These are phyloP conservation scores for Nepenthes gracilis DNA, from an alignment of 148 eudicot genomes.

Conservation along the genomic window DNA sequence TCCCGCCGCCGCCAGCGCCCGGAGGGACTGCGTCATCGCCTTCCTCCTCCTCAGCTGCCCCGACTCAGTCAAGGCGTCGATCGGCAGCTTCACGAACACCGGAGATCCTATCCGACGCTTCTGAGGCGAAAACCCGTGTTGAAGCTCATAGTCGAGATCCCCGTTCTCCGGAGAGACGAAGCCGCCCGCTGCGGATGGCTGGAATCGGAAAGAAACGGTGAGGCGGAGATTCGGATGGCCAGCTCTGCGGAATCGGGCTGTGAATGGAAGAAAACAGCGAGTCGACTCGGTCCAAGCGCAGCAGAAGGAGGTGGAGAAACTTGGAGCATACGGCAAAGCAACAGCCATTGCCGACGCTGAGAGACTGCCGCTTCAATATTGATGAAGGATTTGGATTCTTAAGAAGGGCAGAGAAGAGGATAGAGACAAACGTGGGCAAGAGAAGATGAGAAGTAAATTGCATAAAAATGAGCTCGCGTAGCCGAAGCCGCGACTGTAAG, in stretches of 20 bases:
- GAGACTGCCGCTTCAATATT: too few relatives aligned
- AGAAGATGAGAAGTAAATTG: too few relatives aligned
- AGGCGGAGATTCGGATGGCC: not conserved
- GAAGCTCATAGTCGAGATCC: conserved; percentile 18
- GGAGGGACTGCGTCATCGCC: too few relatives aligned
- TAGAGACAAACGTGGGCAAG: too few relatives aligned
- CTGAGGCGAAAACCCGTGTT: conserved; percentile 16
- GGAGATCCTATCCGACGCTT: conserved; percentile 15
- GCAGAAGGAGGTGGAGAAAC: conserved; percentile 9
- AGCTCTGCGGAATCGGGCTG: conserved; percentile 1
- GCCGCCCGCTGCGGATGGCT: conserved; percentile 13
- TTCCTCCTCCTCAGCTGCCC: too few relatives aligned
- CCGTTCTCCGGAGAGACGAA: conserved; percentile 13
- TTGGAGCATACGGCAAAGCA: conserved; percentile 25
- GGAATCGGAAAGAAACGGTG: conserved; percentile 8
- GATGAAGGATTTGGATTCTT: too few relatives aligned
- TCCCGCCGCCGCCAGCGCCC: too few relatives aligned
- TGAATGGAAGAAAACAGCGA: conserved; percentile 1
- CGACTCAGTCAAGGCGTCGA: too few relatives aligned
- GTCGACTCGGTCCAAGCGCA: conserved; percentile 2
- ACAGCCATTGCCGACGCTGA: conserved; percentile 19
- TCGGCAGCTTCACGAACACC: too few relatives aligned
- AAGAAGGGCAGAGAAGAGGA: too few relatives aligned
- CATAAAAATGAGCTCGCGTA: too few relatives aligned
- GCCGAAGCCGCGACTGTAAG: too few relatives aligned